Conservation (phyloP, 2,329 filamentous ascomycete species). For the Sphaceloma murrayae region DNA sequence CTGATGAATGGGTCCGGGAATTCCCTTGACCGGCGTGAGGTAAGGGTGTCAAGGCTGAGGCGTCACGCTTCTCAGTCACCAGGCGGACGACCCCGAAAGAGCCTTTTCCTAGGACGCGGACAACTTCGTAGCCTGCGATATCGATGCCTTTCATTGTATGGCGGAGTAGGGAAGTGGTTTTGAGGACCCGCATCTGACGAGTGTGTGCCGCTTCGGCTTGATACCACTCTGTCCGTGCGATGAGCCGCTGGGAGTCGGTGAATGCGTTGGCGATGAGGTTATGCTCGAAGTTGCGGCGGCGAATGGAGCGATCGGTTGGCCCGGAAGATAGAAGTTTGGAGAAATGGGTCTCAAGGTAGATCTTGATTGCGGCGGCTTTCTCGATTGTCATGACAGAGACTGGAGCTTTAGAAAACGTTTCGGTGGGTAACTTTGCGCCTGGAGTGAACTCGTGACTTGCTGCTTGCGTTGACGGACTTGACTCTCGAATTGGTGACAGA, state of each 20-base stretch:
- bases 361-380: constrained; percentile 67
- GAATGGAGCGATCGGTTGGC: constrained; percentile 49
- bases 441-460: background rate
- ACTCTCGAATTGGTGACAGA: background rate
- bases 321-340: constrained; percentile 52
- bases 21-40: too few species aligned
- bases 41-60: too few species aligned
- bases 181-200: constrained; percentile 61
- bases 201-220: constrained; percentile 63
- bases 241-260: constrained; percentile 46
- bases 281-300: constrained; percentile 53
- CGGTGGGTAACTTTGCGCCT: background rate
- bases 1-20: too few species aligned
- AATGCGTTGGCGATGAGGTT: constrained; percentile 52
- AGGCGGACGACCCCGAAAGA: constrained; percentile 89
- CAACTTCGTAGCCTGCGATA: constrained; percentile 61
- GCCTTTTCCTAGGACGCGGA: constrained; percentile 80
- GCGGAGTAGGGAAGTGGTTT: constrained; percentile 47
- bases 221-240: constrained; percentile 50
- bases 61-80: constrained; percentile 50
- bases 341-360: constrained; percentile 78
- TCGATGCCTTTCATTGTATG: constrained; percentile 43
- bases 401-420: constrained; percentile 19
- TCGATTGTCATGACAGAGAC: constrained; percentile 58
- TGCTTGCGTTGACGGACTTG: too few species aligned